phyloP scores from a whole-genome alignment of 805 yeast genomes.

The Teunomyces kruisii region DNA sequence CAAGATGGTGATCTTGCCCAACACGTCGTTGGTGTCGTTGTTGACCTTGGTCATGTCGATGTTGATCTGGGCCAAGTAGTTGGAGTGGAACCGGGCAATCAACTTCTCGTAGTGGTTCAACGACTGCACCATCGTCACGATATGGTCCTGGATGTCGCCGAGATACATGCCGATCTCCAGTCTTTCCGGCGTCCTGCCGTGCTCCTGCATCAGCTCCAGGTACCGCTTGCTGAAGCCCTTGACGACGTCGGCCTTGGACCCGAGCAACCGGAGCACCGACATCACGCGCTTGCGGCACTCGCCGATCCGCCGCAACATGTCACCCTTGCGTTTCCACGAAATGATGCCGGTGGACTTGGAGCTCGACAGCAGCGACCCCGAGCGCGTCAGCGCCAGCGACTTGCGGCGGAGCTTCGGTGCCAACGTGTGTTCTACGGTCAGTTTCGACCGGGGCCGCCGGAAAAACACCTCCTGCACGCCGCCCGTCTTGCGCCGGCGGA shows the following conservation, averaged over 20 bases:
- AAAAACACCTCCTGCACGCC: conserved; percentile 25
- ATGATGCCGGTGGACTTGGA: conserved; percentile 24
- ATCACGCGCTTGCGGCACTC: conserved; percentile 93
- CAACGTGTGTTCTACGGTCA: conserved; percentile 31
- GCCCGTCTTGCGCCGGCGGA: conserved; percentile 1
- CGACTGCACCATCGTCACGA: conserved; percentile 95
- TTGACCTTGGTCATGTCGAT: conserved; percentile 97
- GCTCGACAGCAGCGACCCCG: conserved; percentile 6
- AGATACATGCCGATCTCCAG: conserved; percentile 87
- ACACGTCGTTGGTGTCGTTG: conserved; percentile 94
- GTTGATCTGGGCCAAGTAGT: conserved; percentile 93
- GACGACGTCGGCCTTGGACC: conserved; percentile 96
- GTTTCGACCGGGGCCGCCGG: conserved; percentile 35
- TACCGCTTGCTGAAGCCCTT: conserved; percentile 92
- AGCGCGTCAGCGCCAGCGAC: neutral
- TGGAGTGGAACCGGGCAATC: conserved; percentile 91
- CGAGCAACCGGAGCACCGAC: conserved; percentile 80
- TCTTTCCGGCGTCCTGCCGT: conserved; percentile 7
- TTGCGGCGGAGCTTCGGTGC: neutral
- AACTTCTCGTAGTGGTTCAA: conserved; percentile 93
- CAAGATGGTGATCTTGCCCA: conserved; percentile 87
- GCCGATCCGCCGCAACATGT: conserved; percentile 91
- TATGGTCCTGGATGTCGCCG: conserved; percentile 97
- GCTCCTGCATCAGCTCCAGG: conserved; percentile 51
- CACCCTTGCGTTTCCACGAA: conserved; percentile 88